Conservation (phyloP, 2,329 filamentous ascomycete species). For the Fusarium sp. region DNA sequence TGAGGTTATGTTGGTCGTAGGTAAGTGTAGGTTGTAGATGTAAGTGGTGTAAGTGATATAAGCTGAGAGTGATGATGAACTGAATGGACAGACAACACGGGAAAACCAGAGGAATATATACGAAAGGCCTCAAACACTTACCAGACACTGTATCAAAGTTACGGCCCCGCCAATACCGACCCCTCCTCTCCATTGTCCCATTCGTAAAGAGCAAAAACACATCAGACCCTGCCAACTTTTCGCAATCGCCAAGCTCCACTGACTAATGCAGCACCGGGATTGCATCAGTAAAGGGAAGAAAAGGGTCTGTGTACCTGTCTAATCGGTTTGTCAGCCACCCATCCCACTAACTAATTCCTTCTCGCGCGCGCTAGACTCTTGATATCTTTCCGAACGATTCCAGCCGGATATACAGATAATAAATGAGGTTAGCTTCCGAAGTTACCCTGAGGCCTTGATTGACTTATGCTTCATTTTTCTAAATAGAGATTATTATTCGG, state of each 20-base stretch:
- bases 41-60: slow-evolving; percentile 1
- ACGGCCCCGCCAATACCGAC: slow-evolving; percentile 21
- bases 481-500: too few species aligned
- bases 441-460: slow-evolving; percentile 5
- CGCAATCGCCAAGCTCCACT: slow-evolving; percentile 23
- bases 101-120: slow-evolving; percentile 29
- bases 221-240: slow-evolving; percentile 18
- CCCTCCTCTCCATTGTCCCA: slow-evolving; percentile 14
- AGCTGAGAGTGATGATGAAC: slow-evolving; percentile 18
- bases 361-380: slow-evolving; percentile 10
- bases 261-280: slow-evolving; percentile 25
- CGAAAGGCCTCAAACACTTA: slow-evolving; percentile 9
- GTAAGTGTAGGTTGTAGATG: neutral
- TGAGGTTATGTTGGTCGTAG: slow-evolving; percentile 13
- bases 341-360: neutral
- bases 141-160: neutral
- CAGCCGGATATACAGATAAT: slow-evolving; percentile 7
- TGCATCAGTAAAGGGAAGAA: slow-evolving; percentile 12
- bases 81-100: neutral
- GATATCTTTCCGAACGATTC: neutral
- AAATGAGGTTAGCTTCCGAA: neutral
- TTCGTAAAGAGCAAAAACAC: slow-evolving; percentile 5
- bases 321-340: slow-evolving; percentile 1
- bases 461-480: neutral
- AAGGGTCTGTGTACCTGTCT: neutral